phyloP scores from a whole-genome alignment of 129 eudicot genomes.

The Rutidosis leptorrhynchoides region DNA sequence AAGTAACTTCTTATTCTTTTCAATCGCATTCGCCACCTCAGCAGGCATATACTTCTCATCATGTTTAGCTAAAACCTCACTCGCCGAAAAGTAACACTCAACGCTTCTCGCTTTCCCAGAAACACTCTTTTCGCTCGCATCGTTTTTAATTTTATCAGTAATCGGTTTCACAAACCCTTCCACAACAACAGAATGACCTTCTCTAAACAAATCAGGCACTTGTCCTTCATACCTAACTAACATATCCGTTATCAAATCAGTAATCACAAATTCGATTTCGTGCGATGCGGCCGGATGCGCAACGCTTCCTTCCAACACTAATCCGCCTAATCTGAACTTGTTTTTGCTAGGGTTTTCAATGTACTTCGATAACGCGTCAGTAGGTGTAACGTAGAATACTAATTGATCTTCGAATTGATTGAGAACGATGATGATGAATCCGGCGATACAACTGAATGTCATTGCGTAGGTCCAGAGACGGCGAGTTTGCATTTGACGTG shows the following conservation, averaged over 20 bases:
- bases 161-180: conserved; percentile 82
- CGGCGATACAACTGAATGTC: conserved; percentile 80
- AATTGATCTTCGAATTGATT: conserved; percentile 86
- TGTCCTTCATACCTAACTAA: conserved; percentile 74
- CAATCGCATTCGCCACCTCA: conserved; percentile 79
- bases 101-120: conserved; percentile 64
- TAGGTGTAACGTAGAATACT: conserved; percentile 80
- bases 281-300: conserved; percentile 52
- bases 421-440: conserved; percentile 66
- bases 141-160: conserved; percentile 43
- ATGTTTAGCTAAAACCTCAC: conserved; percentile 95
- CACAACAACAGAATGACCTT: conserved; percentile 93
- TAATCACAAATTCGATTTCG: conserved; percentile 76
- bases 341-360: conserved; percentile 48
- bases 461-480: conserved; percentile 92
- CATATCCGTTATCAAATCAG: conserved; percentile 82
- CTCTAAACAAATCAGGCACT: conserved; percentile 89
- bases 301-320: conserved; percentile 70
- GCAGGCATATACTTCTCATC: conserved; percentile 99
- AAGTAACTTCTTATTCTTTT: conserved; percentile 72
- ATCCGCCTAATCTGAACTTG: conserved; percentile 81
- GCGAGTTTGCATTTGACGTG: conserved; percentile 84
- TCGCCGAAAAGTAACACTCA: conserved; percentile 75
- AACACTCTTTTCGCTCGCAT: conserved; percentile 34
- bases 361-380: conserved; percentile 67